Base-by-base conservation (phyloP, 129 eudicot species). In the Dittrichia graveolens region DNA sequence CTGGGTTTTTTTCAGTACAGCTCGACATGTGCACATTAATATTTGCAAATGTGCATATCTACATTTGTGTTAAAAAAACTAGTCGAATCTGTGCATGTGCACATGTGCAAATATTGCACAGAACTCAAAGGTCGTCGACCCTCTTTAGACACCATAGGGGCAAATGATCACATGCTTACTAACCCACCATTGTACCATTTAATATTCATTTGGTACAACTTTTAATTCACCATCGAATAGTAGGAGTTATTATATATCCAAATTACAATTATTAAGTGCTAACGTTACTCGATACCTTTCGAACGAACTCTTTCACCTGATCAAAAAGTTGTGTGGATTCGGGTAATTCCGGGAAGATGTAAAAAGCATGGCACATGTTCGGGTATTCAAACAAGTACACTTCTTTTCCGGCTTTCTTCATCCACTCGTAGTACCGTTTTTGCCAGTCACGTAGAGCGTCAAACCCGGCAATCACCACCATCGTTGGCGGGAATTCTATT, bases 321-420 rank as follows among this genome's bases (percentile, higher is more conserved):
- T 49, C 45, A 1, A 76, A 7, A 15, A 76, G 38, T 39, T 67
- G 41, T 3, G 16, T 4, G 35, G 75, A 68, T 67, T 76, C 81
- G 1, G 81, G 69, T 49, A 76, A 57, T n/a, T 67, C 75, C 11
- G 81, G 81, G 42, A 67, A 67, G 41, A 67, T 47, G 13, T 69
- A 76, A 37, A 77, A 77, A 40, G 69, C 81, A 48, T 67, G 81
- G 13, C 42, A 67, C 81, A 77, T 77, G 8, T 67, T 55, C 7
- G 68, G 74, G 13, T 76, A 66, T 3, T 76, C 80, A 7, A 67
- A 53, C 65, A 75, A 65, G 55, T 65, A 75, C 3, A 37, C 74
- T 76, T 66, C 80, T 53, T 67, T 67, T 10, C 81, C 79, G 0
- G 72, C 52, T 8, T 43, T 40, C 39, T 64, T 64, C 1, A 74